Conservation (phyloP, 768 basidiomycete species). For the Naganishia vishniacii region DNA sequence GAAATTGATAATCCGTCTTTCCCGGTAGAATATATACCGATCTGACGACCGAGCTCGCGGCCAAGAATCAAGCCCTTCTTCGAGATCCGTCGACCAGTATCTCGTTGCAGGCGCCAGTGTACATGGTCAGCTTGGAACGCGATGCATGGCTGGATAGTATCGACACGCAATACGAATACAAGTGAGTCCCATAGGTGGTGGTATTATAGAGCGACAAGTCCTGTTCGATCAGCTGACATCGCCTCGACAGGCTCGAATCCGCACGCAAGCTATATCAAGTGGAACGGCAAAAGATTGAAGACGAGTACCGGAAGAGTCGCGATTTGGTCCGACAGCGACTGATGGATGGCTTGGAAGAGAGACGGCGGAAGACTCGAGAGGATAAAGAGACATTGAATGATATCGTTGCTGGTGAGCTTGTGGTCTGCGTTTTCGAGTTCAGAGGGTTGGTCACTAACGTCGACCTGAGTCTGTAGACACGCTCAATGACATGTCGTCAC, state of each 20-base stretch:
- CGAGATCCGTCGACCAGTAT: constrained; percentile 39
- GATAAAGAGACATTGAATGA: constrained; percentile 51
- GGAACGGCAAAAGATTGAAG: constrained; percentile 51
- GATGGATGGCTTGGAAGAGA: constrained; percentile 50
- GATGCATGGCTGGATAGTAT: constrained; percentile 48
- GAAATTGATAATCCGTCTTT: neutral
- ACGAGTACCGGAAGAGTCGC: constrained; percentile 49
- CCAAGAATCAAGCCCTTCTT: constrained; percentile 40
- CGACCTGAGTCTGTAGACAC: neutral
- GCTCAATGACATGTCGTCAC: constrained; percentile 1
- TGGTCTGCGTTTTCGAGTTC: too few relatives aligned
- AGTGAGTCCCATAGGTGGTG: too few relatives aligned
- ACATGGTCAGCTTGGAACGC: constrained; percentile 49
- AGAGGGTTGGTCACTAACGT: neutral
- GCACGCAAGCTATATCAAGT: constrained; percentile 45
- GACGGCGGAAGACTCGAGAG: constrained; percentile 49
- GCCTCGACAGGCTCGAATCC: neutral
- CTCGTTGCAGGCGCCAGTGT: constrained; percentile 38
- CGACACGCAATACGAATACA: constrained; percentile 49
- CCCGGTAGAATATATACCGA: constrained; percentile 44
- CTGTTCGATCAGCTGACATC: too few relatives aligned
- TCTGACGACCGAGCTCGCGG: constrained; percentile 42
- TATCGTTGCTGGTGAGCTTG: constrained; percentile 48
- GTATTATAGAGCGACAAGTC: too few relatives aligned
- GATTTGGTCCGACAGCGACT: constrained; percentile 49